A percentile compares a stretch with the other conserved stretches of the same genome.
Evolutionary conservation across 2,329 filamentous ascomycete genomes (phyloP).

Genomic region (Lithohypha guttulata): DNA sequence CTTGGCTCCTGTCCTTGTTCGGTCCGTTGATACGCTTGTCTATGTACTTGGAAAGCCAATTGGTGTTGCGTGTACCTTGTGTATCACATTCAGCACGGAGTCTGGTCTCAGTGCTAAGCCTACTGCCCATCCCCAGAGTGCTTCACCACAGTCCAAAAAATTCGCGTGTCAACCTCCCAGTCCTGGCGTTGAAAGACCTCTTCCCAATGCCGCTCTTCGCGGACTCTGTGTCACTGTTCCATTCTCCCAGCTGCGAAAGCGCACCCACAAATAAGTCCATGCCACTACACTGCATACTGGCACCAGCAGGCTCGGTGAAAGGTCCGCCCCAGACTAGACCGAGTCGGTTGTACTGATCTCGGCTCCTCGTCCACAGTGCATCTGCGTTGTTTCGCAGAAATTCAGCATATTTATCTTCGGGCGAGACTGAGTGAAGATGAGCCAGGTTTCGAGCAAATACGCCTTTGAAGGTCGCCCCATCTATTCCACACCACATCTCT

Average conservation of each 20-base stretch:
- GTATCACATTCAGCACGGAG: too few relatives aligned
- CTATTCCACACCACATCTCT: constrained; percentile 26
- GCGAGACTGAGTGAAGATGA: constrained; percentile 44
- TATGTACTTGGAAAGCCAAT: too few relatives aligned
- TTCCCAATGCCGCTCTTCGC: too few relatives aligned
- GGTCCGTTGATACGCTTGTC: too few relatives aligned
- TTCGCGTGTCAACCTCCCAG: too few relatives aligned
- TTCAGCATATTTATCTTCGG: constrained; percentile 38
- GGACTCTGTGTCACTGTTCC: not conserved
- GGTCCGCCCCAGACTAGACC: constrained; percentile 58
- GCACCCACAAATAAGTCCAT: constrained; percentile 59
- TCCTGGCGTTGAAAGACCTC: too few relatives aligned
- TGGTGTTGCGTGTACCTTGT: too few relatives aligned
- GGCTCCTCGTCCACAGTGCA: constrained; percentile 51
- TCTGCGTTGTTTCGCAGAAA: constrained; percentile 54
- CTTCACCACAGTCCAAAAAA: too few relatives aligned
- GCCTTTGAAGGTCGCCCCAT: constrained; percentile 58
- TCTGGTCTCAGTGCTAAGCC: too few relatives aligned
- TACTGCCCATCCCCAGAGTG: too few relatives aligned
- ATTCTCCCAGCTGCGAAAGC: not conserved
- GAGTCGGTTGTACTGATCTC: constrained; percentile 33
- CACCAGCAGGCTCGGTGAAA: constrained; percentile 39
- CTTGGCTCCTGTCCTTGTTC: too few relatives aligned
- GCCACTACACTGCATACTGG: constrained; percentile 53
- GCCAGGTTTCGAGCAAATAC: constrained; percentile 56